A percentile compares a stretch with the other conserved stretches of the same genome.
Evolutionary conservation across 2,329 filamentous ascomycete genomes (phyloP).

Genomic region (Colletotrichum paranaense): DNA sequence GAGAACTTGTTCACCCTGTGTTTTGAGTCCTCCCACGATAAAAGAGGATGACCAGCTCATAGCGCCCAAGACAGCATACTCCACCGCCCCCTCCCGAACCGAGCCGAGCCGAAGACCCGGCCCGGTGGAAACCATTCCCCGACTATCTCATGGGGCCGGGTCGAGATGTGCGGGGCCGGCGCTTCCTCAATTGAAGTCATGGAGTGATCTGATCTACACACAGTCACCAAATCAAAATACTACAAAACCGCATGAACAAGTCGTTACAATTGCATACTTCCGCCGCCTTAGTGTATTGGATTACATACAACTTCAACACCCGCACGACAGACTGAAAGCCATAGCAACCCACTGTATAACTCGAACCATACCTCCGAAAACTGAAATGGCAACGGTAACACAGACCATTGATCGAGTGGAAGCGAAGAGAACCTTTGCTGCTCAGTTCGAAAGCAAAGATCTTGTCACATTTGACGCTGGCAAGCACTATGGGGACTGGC

Average conservation of each 20-base stretch:
- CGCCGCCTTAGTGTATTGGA: too few species aligned
- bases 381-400: slow-evolving; percentile 33
- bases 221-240: too few species aligned
- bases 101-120: slow-evolving; percentile 21
- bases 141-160: neutral
- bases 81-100: neutral
- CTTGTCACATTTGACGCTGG: slow-evolving; percentile 37
- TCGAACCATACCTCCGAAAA: neutral
- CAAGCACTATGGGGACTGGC: slow-evolving; percentile 52
- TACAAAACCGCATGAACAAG: too few species aligned
- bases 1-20: too few species aligned
- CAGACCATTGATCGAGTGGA: slow-evolving; percentile 17
- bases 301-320: too few species aligned
- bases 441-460: slow-evolving; percentile 41
- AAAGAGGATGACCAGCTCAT: too few species aligned
- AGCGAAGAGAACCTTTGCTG: slow-evolving; percentile 32
- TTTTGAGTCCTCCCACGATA: too few species aligned
- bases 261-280: too few species aligned
- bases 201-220: neutral
- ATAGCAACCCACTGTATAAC: too few species aligned
- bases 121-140: neutral
- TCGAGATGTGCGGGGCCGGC: neutral
- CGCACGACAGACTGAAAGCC: too few species aligned
- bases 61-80: too few species aligned
- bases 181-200: neutral